phyloP scores from a whole-genome alignment of 2,329 filamentous ascomycete genomes.

The Beauveria medogensis region DNA sequence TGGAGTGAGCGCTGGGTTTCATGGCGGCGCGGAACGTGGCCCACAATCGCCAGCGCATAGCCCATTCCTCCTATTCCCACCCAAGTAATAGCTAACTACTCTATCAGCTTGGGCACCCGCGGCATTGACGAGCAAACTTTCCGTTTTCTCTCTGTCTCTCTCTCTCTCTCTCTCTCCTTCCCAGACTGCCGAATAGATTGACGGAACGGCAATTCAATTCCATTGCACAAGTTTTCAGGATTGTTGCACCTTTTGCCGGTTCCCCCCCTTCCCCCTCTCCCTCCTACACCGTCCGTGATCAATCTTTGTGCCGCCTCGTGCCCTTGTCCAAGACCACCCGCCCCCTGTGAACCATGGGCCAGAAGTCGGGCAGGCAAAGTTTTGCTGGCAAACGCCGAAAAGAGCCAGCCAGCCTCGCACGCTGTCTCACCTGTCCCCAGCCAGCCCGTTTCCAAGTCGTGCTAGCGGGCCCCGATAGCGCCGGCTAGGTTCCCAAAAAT shows the following conservation, averaged over 20 bases:
- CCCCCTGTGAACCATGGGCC: too few relatives aligned
- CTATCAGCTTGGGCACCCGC: not conserved
- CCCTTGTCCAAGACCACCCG: too few relatives aligned
- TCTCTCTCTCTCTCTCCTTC: too few relatives aligned
- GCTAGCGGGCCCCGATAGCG: conserved; percentile 2
- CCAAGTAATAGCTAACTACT: too few relatives aligned
- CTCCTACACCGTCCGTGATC: too few relatives aligned
- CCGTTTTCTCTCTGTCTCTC: not conserved
- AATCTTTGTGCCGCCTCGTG: too few relatives aligned
- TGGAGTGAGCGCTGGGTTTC: not conserved
- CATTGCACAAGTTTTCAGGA: too few relatives aligned
- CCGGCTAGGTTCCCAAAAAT: conserved; percentile 5
- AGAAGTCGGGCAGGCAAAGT: too few relatives aligned
- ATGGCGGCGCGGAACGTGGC: not conserved
- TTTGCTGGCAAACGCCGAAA: too few relatives aligned
- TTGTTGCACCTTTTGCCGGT: too few relatives aligned
- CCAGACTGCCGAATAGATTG: not conserved
- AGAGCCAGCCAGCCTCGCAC: not conserved
- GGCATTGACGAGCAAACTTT: not conserved
- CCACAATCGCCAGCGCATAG: not conserved
- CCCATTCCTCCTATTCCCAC: not conserved
- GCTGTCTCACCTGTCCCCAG: not conserved
- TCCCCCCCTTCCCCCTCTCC: too few relatives aligned
- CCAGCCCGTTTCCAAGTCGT: not conserved
- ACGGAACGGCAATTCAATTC: not conserved